Base-by-base conservation (phyloP, 805 yeast species). In the Metschnikowia bowlesiae region DNA sequence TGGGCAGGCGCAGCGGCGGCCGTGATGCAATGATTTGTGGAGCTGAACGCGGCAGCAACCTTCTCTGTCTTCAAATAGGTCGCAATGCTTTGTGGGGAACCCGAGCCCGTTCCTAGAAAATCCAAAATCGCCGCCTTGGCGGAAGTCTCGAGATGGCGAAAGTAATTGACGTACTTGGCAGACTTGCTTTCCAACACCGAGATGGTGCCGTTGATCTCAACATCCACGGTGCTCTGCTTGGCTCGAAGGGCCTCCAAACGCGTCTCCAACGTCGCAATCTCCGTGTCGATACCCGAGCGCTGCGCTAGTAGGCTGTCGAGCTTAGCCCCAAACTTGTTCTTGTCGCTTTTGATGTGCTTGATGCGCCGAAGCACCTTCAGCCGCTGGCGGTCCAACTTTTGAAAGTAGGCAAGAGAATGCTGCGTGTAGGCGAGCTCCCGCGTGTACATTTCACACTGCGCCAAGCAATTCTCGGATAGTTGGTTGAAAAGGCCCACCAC, bases 181-280 rank as follows among this genome's bases (percentile, higher is more conserved):
- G 80, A 60, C 53, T 68, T 72, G 50, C 79, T 75, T 49, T 80
- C 84, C 28, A 80, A 54, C 3, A 80, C 70, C 2, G 83, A 78
- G 55, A 76, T 73, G 0, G 83, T 71, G 16, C 70, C 71, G 28
- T 67, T 64, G 30, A 79, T 62, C 56, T 79, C 83, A 8, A 55
- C 47, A 8, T 59, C 56, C 0, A 80, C 47, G 3, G 69, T 51
- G 9, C 50, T 54, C 46, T 71, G 71, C 57, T 73, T 75, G 2
- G 54, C 54, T 40, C 64, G 67, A n/a, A 78, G 53, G 2, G 55
- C 52, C 8, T 46, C 39, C 31, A 80, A 56, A 35, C 66, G 65
- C 8, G 50, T 39, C 50, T 79, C 80, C 39, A 79, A 55, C 1
- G 60, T 61, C 2, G 37, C 53, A 8, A 80, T 76, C 48, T 78